Conservation (phyloP, 2,329 filamentous ascomycete genomes). For the Sclerotinia subarctica region DNA sequence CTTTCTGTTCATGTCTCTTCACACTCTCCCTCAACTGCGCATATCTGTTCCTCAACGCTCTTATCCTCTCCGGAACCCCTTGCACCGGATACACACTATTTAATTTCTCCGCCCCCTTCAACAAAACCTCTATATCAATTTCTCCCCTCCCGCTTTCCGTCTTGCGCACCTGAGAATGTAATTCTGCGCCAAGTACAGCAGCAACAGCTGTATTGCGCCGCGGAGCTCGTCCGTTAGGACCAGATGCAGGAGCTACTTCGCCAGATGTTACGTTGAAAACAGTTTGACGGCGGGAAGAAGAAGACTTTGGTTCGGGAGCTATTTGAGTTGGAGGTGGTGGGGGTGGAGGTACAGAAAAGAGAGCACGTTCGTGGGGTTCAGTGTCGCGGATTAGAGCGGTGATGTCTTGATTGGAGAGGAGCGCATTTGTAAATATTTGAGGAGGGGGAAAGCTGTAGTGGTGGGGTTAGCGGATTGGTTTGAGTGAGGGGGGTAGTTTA, state of each 20-base stretch:
- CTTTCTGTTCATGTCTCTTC: slow-evolving; percentile 74
- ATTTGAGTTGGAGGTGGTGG: slow-evolving; percentile 46
- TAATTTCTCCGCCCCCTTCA: slow-evolving; percentile 85
- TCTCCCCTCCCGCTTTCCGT: slow-evolving; percentile 58
- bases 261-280: slow-evolving; percentile 63
- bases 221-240: slow-evolving; percentile 48
- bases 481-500: slow-evolving; percentile 1
- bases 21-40: slow-evolving; percentile 69
- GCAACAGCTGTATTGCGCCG: slow-evolving; percentile 80
- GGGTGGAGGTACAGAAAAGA: slow-evolving; percentile 80
- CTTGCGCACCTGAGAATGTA: slow-evolving; percentile 74
- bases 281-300: slow-evolving; percentile 52
- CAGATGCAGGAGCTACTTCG: slow-evolving; percentile 56
- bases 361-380: slow-evolving; percentile 86
- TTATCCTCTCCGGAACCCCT: slow-evolving; percentile 74
- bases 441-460: slow-evolving; percentile 72
- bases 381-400: slow-evolving; percentile 93
- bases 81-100: slow-evolving; percentile 82
- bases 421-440: slow-evolving; percentile 93
- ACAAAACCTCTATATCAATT: slow-evolving; percentile 79
- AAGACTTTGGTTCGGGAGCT: slow-evolving; percentile 43
- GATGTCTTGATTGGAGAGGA: slow-evolving; percentile 86
- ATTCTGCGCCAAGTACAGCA: slow-evolving; percentile 80
- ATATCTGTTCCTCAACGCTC: slow-evolving; percentile 67
- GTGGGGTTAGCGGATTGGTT: slow-evolving; percentile 20